Conservation (phyloP, 352 stramenopile species). For the Peronosclerospora sorghi region DNA sequence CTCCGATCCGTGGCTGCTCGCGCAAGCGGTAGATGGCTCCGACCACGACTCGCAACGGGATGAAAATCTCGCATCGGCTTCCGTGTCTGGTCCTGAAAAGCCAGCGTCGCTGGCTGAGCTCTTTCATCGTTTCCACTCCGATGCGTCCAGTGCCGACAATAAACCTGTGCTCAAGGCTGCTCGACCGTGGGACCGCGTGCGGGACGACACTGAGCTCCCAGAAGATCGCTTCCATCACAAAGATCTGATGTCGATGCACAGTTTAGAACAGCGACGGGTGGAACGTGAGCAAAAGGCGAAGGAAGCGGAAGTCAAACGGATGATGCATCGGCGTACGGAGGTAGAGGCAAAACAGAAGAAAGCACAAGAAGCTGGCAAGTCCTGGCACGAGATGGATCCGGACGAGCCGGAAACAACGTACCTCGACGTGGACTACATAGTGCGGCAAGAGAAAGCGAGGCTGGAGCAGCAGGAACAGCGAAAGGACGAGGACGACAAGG, state of each 20-base stretch:
- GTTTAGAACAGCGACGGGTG: slow-evolving; percentile 53
- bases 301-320: slow-evolving; percentile 42
- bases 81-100: slow-evolving; percentile 2
- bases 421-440: slow-evolving; percentile 62
- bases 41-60: slow-evolving; percentile 10
- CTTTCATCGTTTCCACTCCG: slow-evolving; percentile 42
- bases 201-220: slow-evolving; percentile 66
- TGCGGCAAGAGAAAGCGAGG: slow-evolving; percentile 34
- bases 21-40: slow-evolving; percentile 25
- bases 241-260: slow-evolving; percentile 83
- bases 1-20: slow-evolving; percentile 58
- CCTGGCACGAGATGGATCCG: slow-evolving; percentile 72
- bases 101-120: slow-evolving; percentile 54
- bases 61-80: background rate
- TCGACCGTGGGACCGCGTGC: slow-evolving; percentile 42
- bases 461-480: slow-evolving; percentile 20
- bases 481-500: slow-evolving; percentile 10
- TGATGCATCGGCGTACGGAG: slow-evolving; percentile 26
- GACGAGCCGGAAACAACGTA: slow-evolving; percentile 67
- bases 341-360: slow-evolving; percentile 44
- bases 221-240: slow-evolving; percentile 71
- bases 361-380: slow-evolving; percentile 46
- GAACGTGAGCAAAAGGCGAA: slow-evolving; percentile 54
- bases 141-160: slow-evolving; percentile 1
- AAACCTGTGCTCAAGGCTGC: slow-evolving; percentile 1